A percentile compares a stretch with the other conserved stretches of the same genome.
Evolutionary conservation across 2,329 filamentous ascomycete genomes (phyloP).

Genomic region (Aspergillus novofumigatus): DNA sequence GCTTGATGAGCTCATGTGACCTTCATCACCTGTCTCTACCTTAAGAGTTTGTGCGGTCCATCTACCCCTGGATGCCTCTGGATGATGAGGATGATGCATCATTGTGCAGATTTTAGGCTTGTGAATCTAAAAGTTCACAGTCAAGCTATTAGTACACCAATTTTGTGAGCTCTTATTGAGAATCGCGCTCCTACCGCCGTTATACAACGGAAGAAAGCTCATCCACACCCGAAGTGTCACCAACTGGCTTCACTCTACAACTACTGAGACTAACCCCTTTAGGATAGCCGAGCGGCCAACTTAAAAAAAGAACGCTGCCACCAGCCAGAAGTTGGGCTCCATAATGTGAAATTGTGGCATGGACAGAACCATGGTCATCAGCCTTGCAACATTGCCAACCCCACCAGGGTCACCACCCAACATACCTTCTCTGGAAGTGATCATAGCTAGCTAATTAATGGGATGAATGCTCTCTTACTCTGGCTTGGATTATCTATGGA

Average conservation of each 20-base stretch:
- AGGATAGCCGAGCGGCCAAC: slow-evolving; percentile 1
- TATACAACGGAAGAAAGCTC: background rate
- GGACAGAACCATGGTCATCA: slow-evolving; percentile 13
- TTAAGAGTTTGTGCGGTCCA: no score
- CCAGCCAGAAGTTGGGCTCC: background rate
- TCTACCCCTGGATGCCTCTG: no score
- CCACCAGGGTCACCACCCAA: no score
- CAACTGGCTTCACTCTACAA: background rate
- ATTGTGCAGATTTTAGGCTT: no score
- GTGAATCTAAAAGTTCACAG: no score
- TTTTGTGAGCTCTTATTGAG: no score
- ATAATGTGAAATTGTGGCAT: background rate
- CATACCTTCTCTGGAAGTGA: no score
- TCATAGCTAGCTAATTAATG: background rate
- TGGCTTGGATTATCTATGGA: background rate
- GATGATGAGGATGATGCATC: no score
- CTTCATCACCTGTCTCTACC: background rate
- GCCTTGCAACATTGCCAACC: background rate
- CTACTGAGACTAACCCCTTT: background rate
- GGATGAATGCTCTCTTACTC: background rate
- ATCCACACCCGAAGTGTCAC: background rate
- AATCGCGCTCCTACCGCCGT: no score
- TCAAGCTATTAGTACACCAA: no score
- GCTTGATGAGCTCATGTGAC: slow-evolving; percentile 4
- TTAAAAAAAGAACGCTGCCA: slow-evolving; percentile 16